Evolutionary conservation across 352 stramenopile genomes (phyloP), one percentile per base, ranked within the genome.

Genomic region (Saprolegnia parasitica): DNA sequence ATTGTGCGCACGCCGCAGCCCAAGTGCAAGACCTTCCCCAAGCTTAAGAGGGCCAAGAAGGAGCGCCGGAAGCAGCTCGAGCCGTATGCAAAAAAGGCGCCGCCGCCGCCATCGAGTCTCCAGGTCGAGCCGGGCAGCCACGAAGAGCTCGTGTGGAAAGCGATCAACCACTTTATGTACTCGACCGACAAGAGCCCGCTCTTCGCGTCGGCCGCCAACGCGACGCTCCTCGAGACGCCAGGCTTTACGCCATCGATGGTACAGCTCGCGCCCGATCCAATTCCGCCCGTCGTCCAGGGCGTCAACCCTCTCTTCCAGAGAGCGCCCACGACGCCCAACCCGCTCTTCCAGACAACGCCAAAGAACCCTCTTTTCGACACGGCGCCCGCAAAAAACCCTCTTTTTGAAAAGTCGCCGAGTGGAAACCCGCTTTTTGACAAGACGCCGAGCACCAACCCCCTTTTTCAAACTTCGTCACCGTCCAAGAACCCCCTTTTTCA

Each of bases 1-100:
- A 91, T 91, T 62, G 77, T 79, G 56, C 79, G 81, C 23, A 64
- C 74, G 4, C 76, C 77, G 18, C 80, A 83, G 57, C 72, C 75
- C 26, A 78, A 76, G 60, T 57, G 71, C 65, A 83, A 84, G 47
- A 67, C 71, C 50, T 66, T 56, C 8, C 18, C 70, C 37, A 67
- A 72, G 65, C 61, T 60, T 16, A 46, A 56, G 26, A 72, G 55
- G 16, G 62, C 56, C 37, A 45, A 24, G 4, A 37, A 45, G 26
- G 15, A 60, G 23, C 23, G 26, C 45, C 65, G 29, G 49, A 52
- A 9, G 23, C 29, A 8, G 54, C 56, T 49, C 42, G 21, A 23
- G 52, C 56, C 0, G 61, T 23, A 55, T 6, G 29, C 16, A 8
- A 50, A 26, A 56, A 46, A 56, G n/a, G 23, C 40, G 39, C 62